Conservation (phyloP, 2,329 filamentous ascomycete genomes). For the Amesomyces nigricolor region DNA sequence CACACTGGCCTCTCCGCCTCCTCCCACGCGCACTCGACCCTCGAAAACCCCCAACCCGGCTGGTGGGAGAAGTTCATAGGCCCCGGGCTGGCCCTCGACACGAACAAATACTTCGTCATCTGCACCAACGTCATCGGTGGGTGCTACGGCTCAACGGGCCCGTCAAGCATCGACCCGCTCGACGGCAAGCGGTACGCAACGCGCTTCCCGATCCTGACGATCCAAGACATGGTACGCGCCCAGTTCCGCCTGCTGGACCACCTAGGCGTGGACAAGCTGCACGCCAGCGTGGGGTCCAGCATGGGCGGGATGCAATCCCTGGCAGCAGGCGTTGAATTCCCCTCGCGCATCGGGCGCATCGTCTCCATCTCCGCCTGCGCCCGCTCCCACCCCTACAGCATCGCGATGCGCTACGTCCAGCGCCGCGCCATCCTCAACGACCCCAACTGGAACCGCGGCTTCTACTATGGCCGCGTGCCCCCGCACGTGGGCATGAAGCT, state of each 20-base stretch:
- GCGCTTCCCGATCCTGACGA: slow-evolving; percentile 87
- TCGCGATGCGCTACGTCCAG: slow-evolving; percentile 97
- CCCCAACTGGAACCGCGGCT: slow-evolving; percentile 90
- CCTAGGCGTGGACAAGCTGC: slow-evolving; percentile 70
- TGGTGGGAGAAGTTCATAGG: slow-evolving; percentile 99
- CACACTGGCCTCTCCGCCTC: slow-evolving; percentile 96
- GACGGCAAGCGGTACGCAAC: slow-evolving; percentile 89
- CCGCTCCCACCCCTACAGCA: slow-evolving; percentile 91
- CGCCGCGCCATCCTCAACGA: slow-evolving; percentile 99
- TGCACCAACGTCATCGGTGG: slow-evolving; percentile 96
- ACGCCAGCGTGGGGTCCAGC: slow-evolving; percentile 89
- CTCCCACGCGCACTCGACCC: slow-evolving; percentile 92
- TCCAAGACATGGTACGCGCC: slow-evolving; percentile 95
- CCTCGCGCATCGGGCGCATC: slow-evolving; percentile 72
- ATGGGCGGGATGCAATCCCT: slow-evolving; percentile 99
- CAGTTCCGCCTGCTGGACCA: slow-evolving; percentile 84
- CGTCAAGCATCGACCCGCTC: slow-evolving; percentile 78
- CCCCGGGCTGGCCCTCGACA: slow-evolving; percentile 77
- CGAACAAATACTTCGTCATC: slow-evolving; percentile 84
- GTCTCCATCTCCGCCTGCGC: slow-evolving; percentile 92
- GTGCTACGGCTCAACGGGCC: slow-evolving; percentile 93
- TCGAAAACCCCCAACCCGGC: slow-evolving; percentile 75
- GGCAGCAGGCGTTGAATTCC: slow-evolving; percentile 74
- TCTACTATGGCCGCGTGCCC: slow-evolving; percentile 83
- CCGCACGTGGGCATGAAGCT: slow-evolving; percentile 98